phyloP scores from a whole-genome alignment of 1,284 basidiomycete species.

The Porodaedalea pini region DNA sequence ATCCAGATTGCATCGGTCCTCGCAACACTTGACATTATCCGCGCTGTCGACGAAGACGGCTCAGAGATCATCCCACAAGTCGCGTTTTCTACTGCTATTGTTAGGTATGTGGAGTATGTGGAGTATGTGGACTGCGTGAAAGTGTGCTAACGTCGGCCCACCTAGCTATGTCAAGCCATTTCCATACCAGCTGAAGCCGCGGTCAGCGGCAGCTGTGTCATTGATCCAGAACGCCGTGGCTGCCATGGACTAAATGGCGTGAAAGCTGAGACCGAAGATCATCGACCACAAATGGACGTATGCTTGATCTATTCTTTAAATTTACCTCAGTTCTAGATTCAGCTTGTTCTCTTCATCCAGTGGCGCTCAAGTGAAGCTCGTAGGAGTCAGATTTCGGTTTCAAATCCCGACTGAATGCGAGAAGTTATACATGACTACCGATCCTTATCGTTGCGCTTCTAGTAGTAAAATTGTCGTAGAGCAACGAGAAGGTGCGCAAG shows the following conservation, averaged over 20 bases:
- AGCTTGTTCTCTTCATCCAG: not conserved
- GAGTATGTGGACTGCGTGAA: not conserved
- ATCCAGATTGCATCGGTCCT: constrained; percentile 45
- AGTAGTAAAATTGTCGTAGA: too few relatives aligned
- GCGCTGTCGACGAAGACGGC: constrained; percentile 2
- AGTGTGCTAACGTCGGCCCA: not conserved
- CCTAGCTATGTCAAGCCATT: not conserved
- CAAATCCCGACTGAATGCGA: not conserved
- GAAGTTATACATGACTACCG: too few relatives aligned
- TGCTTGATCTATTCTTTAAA: not conserved
- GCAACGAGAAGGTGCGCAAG: too few relatives aligned
- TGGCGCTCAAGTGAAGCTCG: not conserved
- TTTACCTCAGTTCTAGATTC: not conserved
- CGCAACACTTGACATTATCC: constrained; percentile 37
- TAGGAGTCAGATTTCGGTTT: too few relatives aligned
- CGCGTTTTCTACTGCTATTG: not conserved
- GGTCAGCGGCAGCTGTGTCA: not conserved
- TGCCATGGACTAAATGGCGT: not conserved
- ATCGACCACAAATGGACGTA: too few relatives aligned
- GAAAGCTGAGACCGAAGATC: too few relatives aligned
- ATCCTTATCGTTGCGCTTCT: too few relatives aligned
- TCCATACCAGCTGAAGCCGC: not conserved
- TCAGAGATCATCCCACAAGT: not conserved
- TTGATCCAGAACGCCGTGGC: not conserved
- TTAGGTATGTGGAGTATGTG: not conserved